Conservation (phyloP, 345 rosid species). For the Syzygium oleosum region DNA sequence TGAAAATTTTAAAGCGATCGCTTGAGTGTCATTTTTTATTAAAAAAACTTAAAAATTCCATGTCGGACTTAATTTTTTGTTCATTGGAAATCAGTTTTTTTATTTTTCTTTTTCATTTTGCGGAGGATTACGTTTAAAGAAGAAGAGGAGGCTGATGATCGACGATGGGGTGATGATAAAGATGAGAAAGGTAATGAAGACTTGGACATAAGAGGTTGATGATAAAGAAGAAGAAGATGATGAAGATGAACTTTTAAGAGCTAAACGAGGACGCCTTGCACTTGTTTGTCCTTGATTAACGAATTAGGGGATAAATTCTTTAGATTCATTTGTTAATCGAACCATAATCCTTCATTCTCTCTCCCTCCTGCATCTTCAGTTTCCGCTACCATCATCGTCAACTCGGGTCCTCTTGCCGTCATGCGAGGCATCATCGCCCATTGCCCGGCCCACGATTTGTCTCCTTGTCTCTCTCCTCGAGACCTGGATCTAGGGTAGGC, state of each 20-base stretch:
- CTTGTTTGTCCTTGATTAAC: not conserved
- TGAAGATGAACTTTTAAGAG: not conserved
- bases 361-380: too few relatives aligned
- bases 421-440: not conserved
- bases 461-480: not conserved
- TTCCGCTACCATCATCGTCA: too few relatives aligned
- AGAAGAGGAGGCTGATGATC: not conserved
- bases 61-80: not conserved
- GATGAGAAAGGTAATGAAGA: not conserved
- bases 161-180: not conserved
- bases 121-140: not conserved
- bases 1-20: rapidly evolving
- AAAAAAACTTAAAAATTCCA: not conserved
- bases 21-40: not conserved
- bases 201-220: not conserved
- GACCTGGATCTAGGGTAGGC: not conserved
- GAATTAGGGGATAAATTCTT: not conserved
- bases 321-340: too few relatives aligned
- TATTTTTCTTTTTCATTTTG: not conserved
- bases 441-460: not conserved
- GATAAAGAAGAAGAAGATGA: not conserved
- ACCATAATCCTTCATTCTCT: not conserved
- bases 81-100: not conserved
- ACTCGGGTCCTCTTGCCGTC: not conserved
- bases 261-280: not conserved